phyloP scores from a whole-genome alignment of 257 asterid genomes.

The Ehretia macrophylla region DNA sequence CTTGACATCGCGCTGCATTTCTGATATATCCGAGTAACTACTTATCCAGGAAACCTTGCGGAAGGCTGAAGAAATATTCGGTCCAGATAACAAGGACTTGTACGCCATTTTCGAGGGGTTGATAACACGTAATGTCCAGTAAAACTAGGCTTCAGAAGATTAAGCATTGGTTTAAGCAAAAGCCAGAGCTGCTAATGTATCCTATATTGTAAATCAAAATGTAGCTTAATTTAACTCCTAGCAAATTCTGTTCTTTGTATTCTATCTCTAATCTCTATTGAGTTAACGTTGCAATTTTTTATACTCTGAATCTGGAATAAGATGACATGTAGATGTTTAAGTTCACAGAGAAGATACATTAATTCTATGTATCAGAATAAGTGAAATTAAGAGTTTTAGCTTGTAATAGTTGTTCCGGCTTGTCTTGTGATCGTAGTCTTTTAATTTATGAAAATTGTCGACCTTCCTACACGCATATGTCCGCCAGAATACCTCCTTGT shows the following conservation, averaged over 20 bases:
- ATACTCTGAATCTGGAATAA: not conserved
- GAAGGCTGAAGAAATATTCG: conserved; percentile 83
- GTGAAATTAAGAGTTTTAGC: no score
- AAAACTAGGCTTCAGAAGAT: conserved; percentile 12
- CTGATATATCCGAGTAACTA: conserved; percentile 12
- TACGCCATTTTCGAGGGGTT: conserved; percentile 76
- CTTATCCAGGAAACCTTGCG: conserved; percentile 61
- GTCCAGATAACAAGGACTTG: conserved; percentile 85
- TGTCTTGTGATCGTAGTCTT: no score
- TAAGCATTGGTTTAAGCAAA: conserved; percentile 6
- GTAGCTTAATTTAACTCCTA: not conserved
- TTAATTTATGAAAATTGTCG: no score
- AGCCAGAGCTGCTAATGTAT: not conserved
- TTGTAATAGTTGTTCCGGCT: no score
- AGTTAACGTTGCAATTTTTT: not conserved
- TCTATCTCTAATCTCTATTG: not conserved
- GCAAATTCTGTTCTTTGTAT: not conserved
- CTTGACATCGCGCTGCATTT: not conserved
- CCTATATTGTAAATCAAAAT: not conserved
- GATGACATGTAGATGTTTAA: not conserved
- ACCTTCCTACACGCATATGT: no score
- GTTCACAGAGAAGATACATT: not conserved
- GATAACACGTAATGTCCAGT: conserved; percentile 69
- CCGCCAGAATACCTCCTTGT: no score
- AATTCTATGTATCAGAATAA: no score